Conservation (phyloP, 2,329 filamentous ascomycete species). For the Alternaria postmessia region DNA sequence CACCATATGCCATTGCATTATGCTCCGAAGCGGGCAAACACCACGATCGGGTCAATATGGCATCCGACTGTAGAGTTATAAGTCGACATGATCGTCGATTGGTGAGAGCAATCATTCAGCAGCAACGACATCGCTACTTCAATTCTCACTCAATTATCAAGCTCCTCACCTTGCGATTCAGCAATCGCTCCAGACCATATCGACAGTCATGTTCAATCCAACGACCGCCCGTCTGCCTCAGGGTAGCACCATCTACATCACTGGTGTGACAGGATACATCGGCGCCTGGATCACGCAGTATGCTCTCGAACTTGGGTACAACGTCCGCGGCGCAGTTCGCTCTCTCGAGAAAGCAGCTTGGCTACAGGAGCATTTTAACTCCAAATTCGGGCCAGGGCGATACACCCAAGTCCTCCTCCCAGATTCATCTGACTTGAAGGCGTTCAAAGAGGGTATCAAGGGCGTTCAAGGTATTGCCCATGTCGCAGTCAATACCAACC, state of each 20-base stretch:
- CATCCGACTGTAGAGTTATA: too few species aligned
- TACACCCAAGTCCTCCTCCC: neutral
- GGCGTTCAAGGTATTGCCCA: neutral
- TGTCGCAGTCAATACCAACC: too few species aligned
- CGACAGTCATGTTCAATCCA: neutral
- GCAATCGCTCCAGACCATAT: neutral
- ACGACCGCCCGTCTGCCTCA: neutral
- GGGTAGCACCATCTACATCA: neutral
- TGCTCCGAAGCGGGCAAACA: too few species aligned
- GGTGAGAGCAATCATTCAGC: too few species aligned
- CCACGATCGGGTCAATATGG: too few species aligned
- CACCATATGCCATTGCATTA: too few species aligned
- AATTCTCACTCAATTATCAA: neutral
- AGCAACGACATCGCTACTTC: too few species aligned
- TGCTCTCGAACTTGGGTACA: neutral
- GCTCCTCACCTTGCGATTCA: neutral
- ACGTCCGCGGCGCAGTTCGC: neutral
- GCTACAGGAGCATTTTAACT: neutral
- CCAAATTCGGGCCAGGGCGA: neutral
- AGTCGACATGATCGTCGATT: too few species aligned
- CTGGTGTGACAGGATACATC: neutral
- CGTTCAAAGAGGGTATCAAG: neutral
- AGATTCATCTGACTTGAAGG: neutral
- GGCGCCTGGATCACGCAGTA: too few species aligned
- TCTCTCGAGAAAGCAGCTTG: neutral